Conservation (phyloP, 768 basidiomycete species). For the Rubroboletus pulcherrimus region DNA sequence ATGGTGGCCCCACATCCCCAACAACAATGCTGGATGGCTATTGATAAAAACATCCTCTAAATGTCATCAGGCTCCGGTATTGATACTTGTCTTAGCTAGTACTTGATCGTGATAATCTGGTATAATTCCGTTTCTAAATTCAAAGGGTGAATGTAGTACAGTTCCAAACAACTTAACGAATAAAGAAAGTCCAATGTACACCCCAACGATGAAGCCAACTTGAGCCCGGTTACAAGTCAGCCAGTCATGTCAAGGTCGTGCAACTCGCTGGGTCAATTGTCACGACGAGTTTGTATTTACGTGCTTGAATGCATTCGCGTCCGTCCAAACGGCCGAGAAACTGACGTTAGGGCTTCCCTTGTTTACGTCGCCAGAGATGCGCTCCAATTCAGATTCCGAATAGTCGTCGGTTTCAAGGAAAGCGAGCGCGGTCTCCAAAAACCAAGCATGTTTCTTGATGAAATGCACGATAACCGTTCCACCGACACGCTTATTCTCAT, state of each 20-base stretch:
- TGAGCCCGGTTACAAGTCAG: background rate
- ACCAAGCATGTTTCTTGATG: constrained; percentile 97
- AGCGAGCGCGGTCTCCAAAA: constrained; percentile 86
- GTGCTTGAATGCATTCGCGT: constrained; percentile 20
- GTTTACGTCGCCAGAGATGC: constrained; percentile 5
- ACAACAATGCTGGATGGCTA: constrained; percentile 27
- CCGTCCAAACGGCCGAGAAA: constrained; percentile 30
- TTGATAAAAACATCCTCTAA: background rate
- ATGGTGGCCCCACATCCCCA: constrained; percentile 11
- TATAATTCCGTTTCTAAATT: constrained; percentile 7
- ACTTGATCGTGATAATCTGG: background rate
- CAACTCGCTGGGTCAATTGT: background rate
- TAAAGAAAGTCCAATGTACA: constrained; percentile 12
- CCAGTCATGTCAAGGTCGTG: background rate
- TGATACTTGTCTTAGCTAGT: background rate
- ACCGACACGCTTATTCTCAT: constrained; percentile 69
- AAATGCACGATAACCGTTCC: constrained; percentile 96
- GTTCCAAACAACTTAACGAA: constrained; percentile 15
- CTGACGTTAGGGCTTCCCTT: constrained; percentile 18
- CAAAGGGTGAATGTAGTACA: constrained; percentile 7
- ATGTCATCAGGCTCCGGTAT: background rate
- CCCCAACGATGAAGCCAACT: background rate
- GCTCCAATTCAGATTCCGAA: constrained; percentile 42
- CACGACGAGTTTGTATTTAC: constrained; percentile 9
- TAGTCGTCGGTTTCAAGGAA: constrained; percentile 77